Evolutionary conservation across 2,329 filamentous ascomycete genomes (phyloP).

Genomic region (Penicillium sp.): DNA sequence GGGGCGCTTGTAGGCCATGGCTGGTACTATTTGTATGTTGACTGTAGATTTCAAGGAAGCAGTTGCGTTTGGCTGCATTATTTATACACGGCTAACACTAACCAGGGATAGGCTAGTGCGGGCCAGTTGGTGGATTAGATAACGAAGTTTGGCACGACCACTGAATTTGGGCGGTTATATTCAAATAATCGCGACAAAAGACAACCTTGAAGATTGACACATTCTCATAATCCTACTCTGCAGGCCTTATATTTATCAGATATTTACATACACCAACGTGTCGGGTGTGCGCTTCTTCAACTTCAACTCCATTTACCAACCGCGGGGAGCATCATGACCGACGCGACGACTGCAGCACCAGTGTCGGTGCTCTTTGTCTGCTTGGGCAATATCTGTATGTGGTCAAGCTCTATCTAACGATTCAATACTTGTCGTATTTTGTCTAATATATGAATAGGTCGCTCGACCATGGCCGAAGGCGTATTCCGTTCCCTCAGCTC

Average conservation of each 20-base stretch:
- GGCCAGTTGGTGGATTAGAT: not conserved
- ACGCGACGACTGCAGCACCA: slow-evolving; percentile 11
- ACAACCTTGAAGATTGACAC: too few relatives aligned
- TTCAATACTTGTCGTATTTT: not conserved
- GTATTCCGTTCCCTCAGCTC: slow-evolving; percentile 64
- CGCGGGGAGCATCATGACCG: not conserved
- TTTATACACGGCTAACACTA: not conserved
- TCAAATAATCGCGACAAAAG: too few relatives aligned
- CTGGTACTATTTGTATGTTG: not conserved
- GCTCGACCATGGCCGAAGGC: slow-evolving; percentile 92
- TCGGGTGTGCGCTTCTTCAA: not conserved
- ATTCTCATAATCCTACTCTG: not conserved
- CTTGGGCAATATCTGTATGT: slow-evolving; percentile 85
- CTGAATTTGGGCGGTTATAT: too few relatives aligned
- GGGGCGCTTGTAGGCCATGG: not conserved
- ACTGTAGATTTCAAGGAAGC: not conserved
- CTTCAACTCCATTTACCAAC: not conserved
- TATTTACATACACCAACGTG: not conserved
- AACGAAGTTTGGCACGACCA: too few relatives aligned
- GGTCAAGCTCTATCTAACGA: slow-evolving; percentile 1
- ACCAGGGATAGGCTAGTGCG: not conserved
- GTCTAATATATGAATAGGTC: slow-evolving; percentile 38
- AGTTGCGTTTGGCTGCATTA: not conserved
- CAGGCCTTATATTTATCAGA: not conserved
- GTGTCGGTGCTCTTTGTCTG: slow-evolving; percentile 89